Conservation (phyloP, 768 basidiomycete species). For the Lactifluus echinatus region DNA sequence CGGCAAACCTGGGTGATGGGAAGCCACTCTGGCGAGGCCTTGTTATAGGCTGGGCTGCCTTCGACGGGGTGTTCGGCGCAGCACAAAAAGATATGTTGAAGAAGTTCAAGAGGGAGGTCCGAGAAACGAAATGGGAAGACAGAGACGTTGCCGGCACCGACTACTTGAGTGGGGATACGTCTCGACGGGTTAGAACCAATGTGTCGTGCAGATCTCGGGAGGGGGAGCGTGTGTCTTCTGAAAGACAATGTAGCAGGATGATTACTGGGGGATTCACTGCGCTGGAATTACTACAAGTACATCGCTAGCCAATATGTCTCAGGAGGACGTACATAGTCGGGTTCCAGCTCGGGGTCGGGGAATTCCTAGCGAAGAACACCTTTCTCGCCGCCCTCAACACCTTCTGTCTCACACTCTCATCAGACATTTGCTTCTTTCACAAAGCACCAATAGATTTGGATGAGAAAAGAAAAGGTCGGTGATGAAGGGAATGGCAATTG, state of each 20-base stretch:
- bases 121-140: slow-evolving; percentile 5
- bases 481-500: neutral
- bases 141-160: neutral
- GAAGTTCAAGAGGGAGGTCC: slow-evolving; percentile 7
- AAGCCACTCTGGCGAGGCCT: slow-evolving; percentile 8
- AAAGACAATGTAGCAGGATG: neutral
- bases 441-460: neutral
- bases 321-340: neutral
- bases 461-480: neutral
- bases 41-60: neutral
- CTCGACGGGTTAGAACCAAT: neutral
- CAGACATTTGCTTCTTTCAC: neutral
- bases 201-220: neutral
- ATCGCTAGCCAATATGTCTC: no score
- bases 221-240: neutral
- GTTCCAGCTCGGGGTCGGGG: neutral
- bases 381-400: neutral
- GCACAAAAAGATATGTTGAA: slow-evolving; percentile 6
- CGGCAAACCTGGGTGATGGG: slow-evolving; percentile 14
- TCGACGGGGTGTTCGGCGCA: slow-evolving; percentile 3
- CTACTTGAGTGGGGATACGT: neutral
- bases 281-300: neutral
- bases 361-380: neutral
- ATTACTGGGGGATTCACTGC: neutral
- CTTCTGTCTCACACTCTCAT: neutral